Base-by-base conservation (phyloP, 768 basidiomycete species). In the Phlebiopsis gigantea region DNA sequence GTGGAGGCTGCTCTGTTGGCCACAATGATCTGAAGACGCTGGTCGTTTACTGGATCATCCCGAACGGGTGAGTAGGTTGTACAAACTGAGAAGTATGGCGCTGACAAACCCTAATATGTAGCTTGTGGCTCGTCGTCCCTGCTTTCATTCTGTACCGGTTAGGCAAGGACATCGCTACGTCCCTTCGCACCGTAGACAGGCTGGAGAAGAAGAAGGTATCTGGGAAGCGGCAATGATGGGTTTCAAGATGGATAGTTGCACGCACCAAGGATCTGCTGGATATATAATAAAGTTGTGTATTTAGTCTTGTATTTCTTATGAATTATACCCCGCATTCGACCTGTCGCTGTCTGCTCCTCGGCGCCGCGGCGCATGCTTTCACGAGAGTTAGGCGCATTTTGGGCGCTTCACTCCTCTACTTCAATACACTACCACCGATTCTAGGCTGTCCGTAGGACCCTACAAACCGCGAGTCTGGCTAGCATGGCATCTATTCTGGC, bases 71-170 rank as follows among this genome's bases (percentile, higher is more conserved):
- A 50, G 85, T 67, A n/a, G 10, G 17, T 39, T 9, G 8, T 4
- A 6, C 34, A 9, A 3, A 17, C 12, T 39, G 17, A 12, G 8
- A 12, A 39, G 17, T 39, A 39, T 43, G n/a, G 26, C 42, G 54
- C 25, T 12, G 42, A 24, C 25, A 15, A 42, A 19, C 25, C 31
- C 25, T 28, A 44, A 29, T 24, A 22, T 57, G 21, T 14, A 92
- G 90, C 1, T 61, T 88, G n/a, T 93, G 92, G 92, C 70, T 94
- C 54, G 65, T 92, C 43, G 63, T 92, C 22, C 92, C 92, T 2
- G 64, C 73, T 26, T 66, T 87, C 62, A 83, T 92, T 48, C 66
- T 84, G 29, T 69, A 70, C 57, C 77, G 71, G 31, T 76, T 94
- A 4, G 84, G 87, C 8, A 77, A 76, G 62, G 88, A 90, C 64